These are phyloP conservation scores for Exophiala lecanii-corni DNA, from an alignment of 2,329 filamentous ascomycete genomes.

Conservation along the genomic window DNA sequence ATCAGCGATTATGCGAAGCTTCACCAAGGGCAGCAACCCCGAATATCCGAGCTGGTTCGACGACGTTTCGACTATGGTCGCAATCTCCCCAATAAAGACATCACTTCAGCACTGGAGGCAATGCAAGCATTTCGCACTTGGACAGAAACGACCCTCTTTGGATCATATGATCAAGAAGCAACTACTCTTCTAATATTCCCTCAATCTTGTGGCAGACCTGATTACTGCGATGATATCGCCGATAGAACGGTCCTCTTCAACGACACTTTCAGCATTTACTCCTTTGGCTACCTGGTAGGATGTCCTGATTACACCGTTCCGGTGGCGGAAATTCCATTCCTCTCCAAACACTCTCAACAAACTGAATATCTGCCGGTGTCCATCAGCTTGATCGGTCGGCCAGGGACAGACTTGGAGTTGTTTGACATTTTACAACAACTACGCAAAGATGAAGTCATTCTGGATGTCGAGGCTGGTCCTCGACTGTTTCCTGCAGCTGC, in stretches of 20 bases:
- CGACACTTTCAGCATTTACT: conserved; percentile 43
- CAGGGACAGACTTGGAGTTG: conserved; percentile 32
- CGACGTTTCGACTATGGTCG: conserved; percentile 47
- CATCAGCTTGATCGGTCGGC: conserved; percentile 30
- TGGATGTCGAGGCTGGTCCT: conserved; percentile 15
- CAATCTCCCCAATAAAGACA: conserved; percentile 33
- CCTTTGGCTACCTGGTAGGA: conserved; percentile 29
- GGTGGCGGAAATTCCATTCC: conserved; percentile 37
- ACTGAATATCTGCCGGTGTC: conserved; percentile 34
- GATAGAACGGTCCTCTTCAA: conserved; percentile 33
- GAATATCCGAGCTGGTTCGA: conserved; percentile 48
- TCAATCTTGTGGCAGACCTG: conserved; percentile 19
- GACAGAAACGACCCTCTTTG: conserved; percentile 27
- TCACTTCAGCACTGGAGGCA: conserved; percentile 44
- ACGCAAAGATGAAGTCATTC: conserved; percentile 15
- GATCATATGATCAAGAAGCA: conserved; percentile 21
- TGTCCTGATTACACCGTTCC: conserved; percentile 42
- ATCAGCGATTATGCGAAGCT: conserved; percentile 27
- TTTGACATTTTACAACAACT: conserved; percentile 20
- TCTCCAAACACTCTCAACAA: conserved; percentile 25
- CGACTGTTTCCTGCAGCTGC: conserved; percentile 7
- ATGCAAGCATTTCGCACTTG: conserved; percentile 48
- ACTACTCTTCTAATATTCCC: conserved; percentile 23
- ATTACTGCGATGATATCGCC: conserved; percentile 21
- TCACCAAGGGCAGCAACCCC: conserved; percentile 30